A percentile compares a stretch with the other conserved stretches of the same genome.
These are phyloP conservation scores for Porodaedalea pini DNA, from an alignment of 1,284 basidiomycete genomes.

Conservation along the genomic window DNA sequence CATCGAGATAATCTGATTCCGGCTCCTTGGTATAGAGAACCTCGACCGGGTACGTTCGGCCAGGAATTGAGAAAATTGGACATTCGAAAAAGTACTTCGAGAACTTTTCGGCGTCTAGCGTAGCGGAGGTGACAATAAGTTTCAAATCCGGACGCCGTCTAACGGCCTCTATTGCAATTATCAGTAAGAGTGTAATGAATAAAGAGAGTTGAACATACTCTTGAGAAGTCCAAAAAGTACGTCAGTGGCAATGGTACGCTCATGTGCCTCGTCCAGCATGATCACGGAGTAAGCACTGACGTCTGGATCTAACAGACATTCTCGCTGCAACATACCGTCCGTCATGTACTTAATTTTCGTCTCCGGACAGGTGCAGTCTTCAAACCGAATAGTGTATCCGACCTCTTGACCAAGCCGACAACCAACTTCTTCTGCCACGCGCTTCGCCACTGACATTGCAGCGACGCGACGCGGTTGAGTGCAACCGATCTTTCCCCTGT, in stretches of 20 bases:
- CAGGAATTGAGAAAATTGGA: slow-evolving; percentile 99
- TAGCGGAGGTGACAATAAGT: slow-evolving; percentile 97
- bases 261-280: slow-evolving; percentile 99
- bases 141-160: slow-evolving; percentile 94
- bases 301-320: slow-evolving; percentile 94
- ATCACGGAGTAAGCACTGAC: slow-evolving; percentile 91
- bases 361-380: slow-evolving; percentile 96
- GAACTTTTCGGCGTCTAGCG: slow-evolving; percentile 99
- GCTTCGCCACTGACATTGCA: slow-evolving; percentile 98
- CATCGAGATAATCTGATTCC: slow-evolving; percentile 97
- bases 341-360: slow-evolving; percentile 99
- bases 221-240: slow-evolving; percentile 96
- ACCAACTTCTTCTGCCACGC: slow-evolving; percentile 96
- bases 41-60: slow-evolving; percentile 98
- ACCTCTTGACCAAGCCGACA: slow-evolving; percentile 96
- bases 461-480: slow-evolving; percentile 98
- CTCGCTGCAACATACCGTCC: slow-evolving; percentile 97
- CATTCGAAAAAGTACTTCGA: slow-evolving; percentile 98
- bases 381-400: slow-evolving; percentile 98
- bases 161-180: slow-evolving; percentile 70
- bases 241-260: slow-evolving; percentile 96
- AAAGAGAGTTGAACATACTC: slow-evolving; percentile 55
- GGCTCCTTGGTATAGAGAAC: slow-evolving; percentile 98
- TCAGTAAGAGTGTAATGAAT: slow-evolving; percentile 22
- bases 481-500: slow-evolving; percentile 88